Percentiles rank a stretch among this genome's conserved stretches.
These are phyloP conservation scores for Microbotryum lychnidis-dioicae DNA, from an alignment of 1,284 basidiomycete genomes.

Conservation along the genomic window DNA sequence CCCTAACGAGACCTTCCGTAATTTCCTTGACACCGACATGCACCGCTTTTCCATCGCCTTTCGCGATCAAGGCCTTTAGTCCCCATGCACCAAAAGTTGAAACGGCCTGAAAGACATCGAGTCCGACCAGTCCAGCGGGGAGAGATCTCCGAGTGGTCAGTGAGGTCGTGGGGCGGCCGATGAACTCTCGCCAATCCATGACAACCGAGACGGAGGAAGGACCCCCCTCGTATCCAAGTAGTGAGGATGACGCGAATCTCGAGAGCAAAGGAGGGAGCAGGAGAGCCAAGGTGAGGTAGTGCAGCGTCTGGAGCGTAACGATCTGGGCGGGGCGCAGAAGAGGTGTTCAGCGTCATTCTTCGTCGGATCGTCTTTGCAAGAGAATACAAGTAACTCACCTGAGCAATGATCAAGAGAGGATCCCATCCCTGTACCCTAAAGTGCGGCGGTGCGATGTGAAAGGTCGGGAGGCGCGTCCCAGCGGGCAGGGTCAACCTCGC, in stretches of 20 bases:
- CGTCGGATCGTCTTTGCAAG: slow-evolving; percentile 36
- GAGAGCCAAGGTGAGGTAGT: slow-evolving; percentile 79
- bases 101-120: neutral
- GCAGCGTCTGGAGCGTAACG: slow-evolving; percentile 78
- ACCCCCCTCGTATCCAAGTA: slow-evolving; percentile 76
- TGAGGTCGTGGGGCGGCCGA: slow-evolving; percentile 64
- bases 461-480: slow-evolving; percentile 7
- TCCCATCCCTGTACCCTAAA: slow-evolving; percentile 48
- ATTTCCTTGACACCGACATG: slow-evolving; percentile 5
- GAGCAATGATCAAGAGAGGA: slow-evolving; percentile 62
- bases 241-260: slow-evolving; percentile 61
- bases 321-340: slow-evolving; percentile 51
- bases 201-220: slow-evolving; percentile 80
- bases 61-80: neutral
- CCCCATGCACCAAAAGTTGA: neutral
- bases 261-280: slow-evolving; percentile 72
- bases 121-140: slow-evolving; percentile 44
- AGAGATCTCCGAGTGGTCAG: slow-evolving; percentile 26
- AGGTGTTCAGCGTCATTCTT: neutral
- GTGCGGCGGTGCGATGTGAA: slow-evolving; percentile 12
- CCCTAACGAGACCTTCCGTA: slow-evolving; percentile 11
- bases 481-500: slow-evolving; percentile 22
- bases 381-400: slow-evolving; percentile 43
- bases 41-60: neutral
- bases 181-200: slow-evolving; percentile 96